These are phyloP conservation scores for Alloteropsis semialata DNA, from an alignment of 176 grass and related monocot species.

Conservation along the genomic window DNA sequence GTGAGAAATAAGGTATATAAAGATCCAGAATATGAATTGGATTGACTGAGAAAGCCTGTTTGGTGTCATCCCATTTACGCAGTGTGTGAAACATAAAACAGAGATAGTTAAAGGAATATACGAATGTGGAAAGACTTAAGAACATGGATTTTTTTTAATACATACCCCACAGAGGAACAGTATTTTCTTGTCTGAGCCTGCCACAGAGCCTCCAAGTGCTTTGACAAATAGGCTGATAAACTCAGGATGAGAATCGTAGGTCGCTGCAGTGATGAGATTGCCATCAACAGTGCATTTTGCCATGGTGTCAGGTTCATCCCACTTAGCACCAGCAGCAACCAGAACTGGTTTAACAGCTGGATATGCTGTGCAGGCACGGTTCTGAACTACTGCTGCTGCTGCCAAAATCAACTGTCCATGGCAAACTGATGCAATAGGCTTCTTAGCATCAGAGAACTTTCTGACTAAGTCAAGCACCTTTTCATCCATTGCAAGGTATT, in stretches of 20 bases:
- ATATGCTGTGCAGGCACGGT: constrained; percentile 66
- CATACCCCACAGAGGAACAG: constrained; percentile 96
- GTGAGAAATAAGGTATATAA: neutral
- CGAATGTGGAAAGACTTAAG: neutral
- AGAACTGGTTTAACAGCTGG: constrained; percentile 71
- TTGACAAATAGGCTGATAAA: constrained; percentile 79
- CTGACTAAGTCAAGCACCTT: constrained; percentile 56
- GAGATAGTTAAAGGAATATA: neutral
- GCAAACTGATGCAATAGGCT: constrained; percentile 81
- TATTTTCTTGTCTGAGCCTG: constrained; percentile 75
- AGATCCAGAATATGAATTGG: neutral
- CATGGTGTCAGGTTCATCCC: constrained; percentile 78
- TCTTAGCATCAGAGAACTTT: constrained; percentile 55
- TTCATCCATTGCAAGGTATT: constrained; percentile 81
- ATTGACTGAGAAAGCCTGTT: neutral
- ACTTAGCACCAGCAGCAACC: constrained; percentile 77
- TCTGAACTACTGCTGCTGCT: constrained; percentile 57
- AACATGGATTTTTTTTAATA: neutral
- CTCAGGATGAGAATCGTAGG: constrained; percentile 74
- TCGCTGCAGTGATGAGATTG: constrained; percentile 65
- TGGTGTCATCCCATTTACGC: neutral
- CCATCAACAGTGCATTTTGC: constrained; percentile 54
- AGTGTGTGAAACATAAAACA: neutral
- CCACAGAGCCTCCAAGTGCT: constrained; percentile 76
- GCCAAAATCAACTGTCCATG: constrained; percentile 91